These are phyloP conservation scores for Cinnamomum micranthum DNA, from an alignment of 164 flowering plant species.

Conservation along the genomic window DNA sequence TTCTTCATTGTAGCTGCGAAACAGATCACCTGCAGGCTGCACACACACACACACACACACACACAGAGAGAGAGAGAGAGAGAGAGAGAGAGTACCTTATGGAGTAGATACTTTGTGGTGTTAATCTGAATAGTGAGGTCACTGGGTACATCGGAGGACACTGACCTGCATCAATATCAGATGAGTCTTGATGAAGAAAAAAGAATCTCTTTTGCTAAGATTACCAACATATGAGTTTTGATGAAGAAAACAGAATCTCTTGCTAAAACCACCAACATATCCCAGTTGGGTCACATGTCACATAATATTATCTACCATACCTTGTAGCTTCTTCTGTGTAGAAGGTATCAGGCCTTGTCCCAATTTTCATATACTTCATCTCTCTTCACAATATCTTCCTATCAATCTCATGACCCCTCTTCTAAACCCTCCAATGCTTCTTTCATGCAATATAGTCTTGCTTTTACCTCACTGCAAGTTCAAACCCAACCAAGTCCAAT, in stretches of 20 bases:
- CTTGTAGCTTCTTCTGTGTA: constrained; percentile 76
- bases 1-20: no score
- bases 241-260: not conserved
- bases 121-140: constrained; percentile 64
- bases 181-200: not conserved
- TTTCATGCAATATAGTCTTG: not conserved
- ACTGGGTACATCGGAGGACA: constrained; percentile 53
- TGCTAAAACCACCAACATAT: not conserved
- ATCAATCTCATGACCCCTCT: constrained; percentile 6
- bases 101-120: constrained; percentile 60
- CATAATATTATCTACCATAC: constrained; percentile 23
- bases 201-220: not conserved
- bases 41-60: no score
- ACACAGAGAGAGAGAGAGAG: constrained; percentile 3
- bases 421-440: not conserved
- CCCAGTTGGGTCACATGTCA: not conserved
- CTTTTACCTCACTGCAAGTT: not conserved
- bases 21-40: no score
- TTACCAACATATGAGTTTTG: not conserved
- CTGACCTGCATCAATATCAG: constrained; percentile 43
- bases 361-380: constrained; percentile 97
- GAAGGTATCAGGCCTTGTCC: constrained; percentile 78
- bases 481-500: no score
- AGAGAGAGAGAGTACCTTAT: constrained; percentile 49
- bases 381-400: constrained; percentile 4